A percentile compares a stretch with the other conserved stretches of the same genome.
phyloP scores from a whole-genome alignment of 148 eudicot genomes.

The Rhododendron henanense region DNA sequence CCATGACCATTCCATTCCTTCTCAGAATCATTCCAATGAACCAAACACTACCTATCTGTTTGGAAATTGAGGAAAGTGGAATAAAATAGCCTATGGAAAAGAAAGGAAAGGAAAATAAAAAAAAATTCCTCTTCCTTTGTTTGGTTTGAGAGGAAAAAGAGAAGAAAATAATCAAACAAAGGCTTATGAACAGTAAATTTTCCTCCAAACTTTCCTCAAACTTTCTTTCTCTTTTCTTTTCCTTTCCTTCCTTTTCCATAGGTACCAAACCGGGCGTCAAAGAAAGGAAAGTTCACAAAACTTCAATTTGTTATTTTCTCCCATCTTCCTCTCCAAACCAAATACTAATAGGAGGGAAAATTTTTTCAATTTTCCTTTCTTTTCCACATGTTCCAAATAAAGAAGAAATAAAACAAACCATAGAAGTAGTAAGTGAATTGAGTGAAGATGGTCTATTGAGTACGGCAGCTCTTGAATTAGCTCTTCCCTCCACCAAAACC shows the following conservation, averaged over 20 bases:
- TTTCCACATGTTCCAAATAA: not conserved
- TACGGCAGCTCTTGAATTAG: constrained; percentile 70
- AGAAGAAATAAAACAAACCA: constrained; percentile 41
- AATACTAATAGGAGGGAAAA: not conserved
- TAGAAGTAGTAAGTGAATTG: constrained; percentile 63
- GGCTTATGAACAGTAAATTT: not conserved
- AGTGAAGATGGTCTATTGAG: constrained; percentile 76
- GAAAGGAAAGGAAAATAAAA: too few species aligned
- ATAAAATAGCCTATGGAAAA: too few species aligned
- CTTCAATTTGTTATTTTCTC: not conserved
- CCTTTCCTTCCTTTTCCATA: not conserved
- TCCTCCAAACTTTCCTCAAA: not conserved
- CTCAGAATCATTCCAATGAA: not conserved
- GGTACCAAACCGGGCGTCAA: not conserved
- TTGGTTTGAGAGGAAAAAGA: too few species aligned
- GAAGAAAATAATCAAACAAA: too few species aligned
- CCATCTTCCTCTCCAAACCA: not conserved
- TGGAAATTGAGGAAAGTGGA: too few species aligned
- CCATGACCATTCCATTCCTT: not conserved
- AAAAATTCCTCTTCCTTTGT: too few species aligned
- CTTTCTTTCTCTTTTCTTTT: too few species aligned
- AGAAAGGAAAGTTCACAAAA: not conserved
- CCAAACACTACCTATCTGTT: too few species aligned
- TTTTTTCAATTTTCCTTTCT: not conserved
- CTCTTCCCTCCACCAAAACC: constrained; percentile 93